Base-by-base conservation (phyloP, 1,284 basidiomycete genomes). In the Puccinia coronata region DNA sequence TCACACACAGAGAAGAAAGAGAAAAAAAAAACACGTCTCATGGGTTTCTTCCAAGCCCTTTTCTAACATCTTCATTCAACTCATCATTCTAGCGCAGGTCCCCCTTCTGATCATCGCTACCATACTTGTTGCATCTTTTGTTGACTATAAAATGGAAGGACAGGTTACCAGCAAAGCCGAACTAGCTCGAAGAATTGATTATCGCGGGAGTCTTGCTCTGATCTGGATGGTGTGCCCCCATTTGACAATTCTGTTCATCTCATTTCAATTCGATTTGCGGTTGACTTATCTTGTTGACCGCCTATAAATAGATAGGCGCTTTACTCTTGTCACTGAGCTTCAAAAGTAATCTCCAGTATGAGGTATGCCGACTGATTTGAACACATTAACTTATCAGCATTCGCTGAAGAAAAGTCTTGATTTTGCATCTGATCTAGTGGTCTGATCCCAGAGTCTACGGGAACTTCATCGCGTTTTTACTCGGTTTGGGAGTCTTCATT, bases 101-200 rank as follows among this genome's bases (percentile, higher is more conserved):
- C 86, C 86, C 14, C 71, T 85, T 20, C 82, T 86, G 23, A 72
- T 79, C 0, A 12, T 84, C 4, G 84, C 85, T 36, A 83, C 84
- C 41, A 63, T 84, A 16, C 81, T 85, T 14, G 83, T 83, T 16
- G 63, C 83, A 43, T 53, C 82, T 9, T 82, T 80, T 31, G 82
- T 85, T 16, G 63, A 65, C 16, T 79, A 79, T 59, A 51, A 53
- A 23, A 28, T 67, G 11, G 49, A 53, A 25, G 77, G 77, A 53
- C 63, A 79, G 41, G 77, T 70, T 9, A 49, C 23, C 14, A 59
- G 51, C 25, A 70, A 61, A 47, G 53, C 53, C 23, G 77, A 79
- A 31, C 28, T 71, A 36, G 65, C 63, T 23, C 41, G 67, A 25
- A 51, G 77, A 41, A 79, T 79, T 14, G 77, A 79, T 59, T 79